Evolutionary conservation across 2,329 filamentous ascomycete genomes (phyloP), one percentile per base, ranked within the genome.

Genomic region (Monosporascus sp.): DNA sequence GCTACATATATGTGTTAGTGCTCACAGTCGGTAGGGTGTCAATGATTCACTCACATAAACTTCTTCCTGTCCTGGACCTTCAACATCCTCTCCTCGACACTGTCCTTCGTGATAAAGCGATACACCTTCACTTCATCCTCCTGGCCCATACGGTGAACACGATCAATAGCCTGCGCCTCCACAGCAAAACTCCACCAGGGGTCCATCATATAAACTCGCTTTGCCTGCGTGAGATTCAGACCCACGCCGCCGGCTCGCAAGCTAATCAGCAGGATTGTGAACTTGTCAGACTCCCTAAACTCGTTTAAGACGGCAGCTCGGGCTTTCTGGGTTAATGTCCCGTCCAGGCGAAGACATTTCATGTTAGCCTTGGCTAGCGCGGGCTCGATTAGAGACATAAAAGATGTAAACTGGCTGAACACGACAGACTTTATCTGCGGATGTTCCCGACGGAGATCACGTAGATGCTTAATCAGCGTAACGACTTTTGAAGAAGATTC

Each of bases 121-220:
- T 87, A 87, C 0, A 99, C 92, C 52, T 85, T 83, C 2, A 99
- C 94, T 64, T 93, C 89, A 17, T 85, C 81, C 49, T 88, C 85
- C 70, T 99, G 94, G 0, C 94, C 94, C 89, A 99, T 97, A 8
- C 94, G 85, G 74, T 99, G 94, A 37, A 99, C 91, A 1, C 94
- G 89, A 74, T 99, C 94, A 65, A 99, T 97, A 8, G 94, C 94
- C 72, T 99, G 94, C 5, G 92, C 91, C 72, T 99, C 94, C 14
- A 97, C 87, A 0, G 94, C 92, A 71, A 93, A 99, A 67, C 89
- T 95, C 94, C 94, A 99, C 94, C 94, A 99, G 0, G 94, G 94
- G 70, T 99, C 94, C 94, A 99, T 97, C 89, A 99, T 95, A 74
- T 88, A 99, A 5, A 99, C 95, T 51, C 89, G 79, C 58, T 87